phyloP scores from a whole-genome alignment of 768 basidiomycete species.

The Pleurotus cornucopiae region DNA sequence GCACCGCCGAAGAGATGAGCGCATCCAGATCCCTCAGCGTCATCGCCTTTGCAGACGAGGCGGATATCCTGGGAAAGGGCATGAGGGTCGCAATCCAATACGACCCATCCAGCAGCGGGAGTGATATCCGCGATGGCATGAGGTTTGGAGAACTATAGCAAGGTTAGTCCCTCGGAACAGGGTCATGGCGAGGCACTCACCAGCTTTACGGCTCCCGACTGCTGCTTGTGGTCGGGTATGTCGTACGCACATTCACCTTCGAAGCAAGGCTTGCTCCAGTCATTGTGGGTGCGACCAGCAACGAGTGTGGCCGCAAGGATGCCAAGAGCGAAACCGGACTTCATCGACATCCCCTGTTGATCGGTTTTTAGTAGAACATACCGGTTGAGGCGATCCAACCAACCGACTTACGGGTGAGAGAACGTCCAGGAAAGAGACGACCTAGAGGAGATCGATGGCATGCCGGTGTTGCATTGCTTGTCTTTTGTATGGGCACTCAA shows the following conservation, averaged over 20 bases:
- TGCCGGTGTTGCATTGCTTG: too few relatives aligned
- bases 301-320: not conserved
- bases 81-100: not conserved
- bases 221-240: not conserved
- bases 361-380: too few relatives aligned
- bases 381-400: too few relatives aligned
- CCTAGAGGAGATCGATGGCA: too few relatives aligned
- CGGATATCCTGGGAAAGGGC: not conserved
- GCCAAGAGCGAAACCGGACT: not conserved
- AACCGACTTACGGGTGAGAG: too few relatives aligned
- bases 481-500: too few relatives aligned
- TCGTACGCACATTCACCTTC: conserved; percentile 1
- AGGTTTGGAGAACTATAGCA: not conserved
- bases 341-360: too few relatives aligned
- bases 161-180: not conserved
- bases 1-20: not conserved
- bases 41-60: not conserved
- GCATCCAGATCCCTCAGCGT: not conserved
- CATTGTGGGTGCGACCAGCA: not conserved
- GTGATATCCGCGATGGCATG: not conserved
- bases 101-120: not conserved
- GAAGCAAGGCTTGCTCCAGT: conserved; percentile 2
- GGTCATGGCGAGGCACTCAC: not conserved
- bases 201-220: not conserved
- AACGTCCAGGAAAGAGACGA: too few relatives aligned